Conservation (phyloP, 768 basidiomycete genomes). For the Butyriboletus loyo region DNA sequence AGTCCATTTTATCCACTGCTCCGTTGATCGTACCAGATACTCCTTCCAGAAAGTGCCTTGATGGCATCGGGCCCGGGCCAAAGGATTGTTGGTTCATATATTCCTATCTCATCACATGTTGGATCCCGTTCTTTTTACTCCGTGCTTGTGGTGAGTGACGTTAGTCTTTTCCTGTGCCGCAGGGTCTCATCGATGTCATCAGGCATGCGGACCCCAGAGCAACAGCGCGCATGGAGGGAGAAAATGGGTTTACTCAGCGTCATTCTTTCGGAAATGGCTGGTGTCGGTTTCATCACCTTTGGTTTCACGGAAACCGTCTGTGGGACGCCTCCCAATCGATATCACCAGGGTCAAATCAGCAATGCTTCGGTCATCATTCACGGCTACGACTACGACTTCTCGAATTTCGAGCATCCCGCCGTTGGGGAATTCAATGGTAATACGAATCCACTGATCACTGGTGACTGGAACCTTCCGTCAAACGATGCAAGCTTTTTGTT, state of each 20-base stretch:
- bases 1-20: slow-evolving; percentile 39
- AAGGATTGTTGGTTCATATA: slow-evolving; percentile 95
- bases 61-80: slow-evolving; percentile 79
- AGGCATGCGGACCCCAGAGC: slow-evolving; percentile 90
- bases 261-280: slow-evolving; percentile 82
- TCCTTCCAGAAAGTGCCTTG: slow-evolving; percentile 53
- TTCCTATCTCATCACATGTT: slow-evolving; percentile 79
- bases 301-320: slow-evolving; percentile 96
- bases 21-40: slow-evolving; percentile 36
- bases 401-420: slow-evolving; percentile 79
- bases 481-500: slow-evolving; percentile 95
- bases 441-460: slow-evolving; percentile 79
- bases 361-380: slow-evolving; percentile 88
- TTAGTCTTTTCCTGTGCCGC: neutral
- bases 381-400: slow-evolving; percentile 91
- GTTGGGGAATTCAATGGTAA: slow-evolving; percentile 70
- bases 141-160: slow-evolving; percentile 67
- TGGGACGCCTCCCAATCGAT: slow-evolving; percentile 80
- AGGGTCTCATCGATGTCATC: slow-evolving; percentile 10
- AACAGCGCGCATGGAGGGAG: slow-evolving; percentile 96
- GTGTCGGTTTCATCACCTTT: slow-evolving; percentile 96
- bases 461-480: slow-evolving; percentile 73
- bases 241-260: slow-evolving; percentile 91
- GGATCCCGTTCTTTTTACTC: slow-evolving; percentile 77
- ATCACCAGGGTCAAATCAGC: slow-evolving; percentile 73